phyloP scores from a whole-genome alignment of 2,329 filamentous ascomycete species.

The Alternaria novae-zelandiae region DNA sequence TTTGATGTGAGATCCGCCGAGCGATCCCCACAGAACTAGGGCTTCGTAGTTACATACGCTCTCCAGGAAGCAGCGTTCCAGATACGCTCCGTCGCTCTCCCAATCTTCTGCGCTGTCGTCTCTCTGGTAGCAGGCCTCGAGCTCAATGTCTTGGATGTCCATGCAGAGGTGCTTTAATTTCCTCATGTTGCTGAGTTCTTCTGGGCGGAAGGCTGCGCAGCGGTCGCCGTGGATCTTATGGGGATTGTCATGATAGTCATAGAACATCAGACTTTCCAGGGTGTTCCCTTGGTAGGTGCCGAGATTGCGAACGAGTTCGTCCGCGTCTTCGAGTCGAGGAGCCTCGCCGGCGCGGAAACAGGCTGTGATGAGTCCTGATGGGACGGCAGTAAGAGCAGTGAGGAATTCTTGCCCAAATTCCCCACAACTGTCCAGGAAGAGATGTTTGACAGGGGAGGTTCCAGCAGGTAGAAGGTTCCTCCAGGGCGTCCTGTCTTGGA shows the following conservation, averaged over 20 bases:
- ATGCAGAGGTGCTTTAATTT: not conserved
- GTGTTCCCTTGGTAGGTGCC: not conserved
- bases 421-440: conserved; percentile 16
- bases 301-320: not conserved
- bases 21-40: conserved; percentile 2
- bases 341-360: conserved; percentile 9
- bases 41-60: not conserved
- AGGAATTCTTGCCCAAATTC: not conserved
- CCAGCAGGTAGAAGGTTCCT: not conserved
- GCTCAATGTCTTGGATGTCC: not conserved
- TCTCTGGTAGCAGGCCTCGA: not conserved
- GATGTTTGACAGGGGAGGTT: conserved; percentile 8
- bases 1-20: not conserved
- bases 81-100: not conserved
- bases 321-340: not conserved
- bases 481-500: not conserved
- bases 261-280: conserved; percentile 16
- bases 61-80: not conserved
- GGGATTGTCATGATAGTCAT: conserved; percentile 2
- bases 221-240: not conserved
- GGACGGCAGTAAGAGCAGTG: not conserved
- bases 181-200: conserved; percentile 4
- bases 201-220: conserved; percentile 2
- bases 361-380: conserved; percentile 5
- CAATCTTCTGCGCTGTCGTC: not conserved